These are phyloP conservation scores for Yueomyces sp. DNA, from an alignment of 805 yeast genomes.

Conservation along the genomic window DNA sequence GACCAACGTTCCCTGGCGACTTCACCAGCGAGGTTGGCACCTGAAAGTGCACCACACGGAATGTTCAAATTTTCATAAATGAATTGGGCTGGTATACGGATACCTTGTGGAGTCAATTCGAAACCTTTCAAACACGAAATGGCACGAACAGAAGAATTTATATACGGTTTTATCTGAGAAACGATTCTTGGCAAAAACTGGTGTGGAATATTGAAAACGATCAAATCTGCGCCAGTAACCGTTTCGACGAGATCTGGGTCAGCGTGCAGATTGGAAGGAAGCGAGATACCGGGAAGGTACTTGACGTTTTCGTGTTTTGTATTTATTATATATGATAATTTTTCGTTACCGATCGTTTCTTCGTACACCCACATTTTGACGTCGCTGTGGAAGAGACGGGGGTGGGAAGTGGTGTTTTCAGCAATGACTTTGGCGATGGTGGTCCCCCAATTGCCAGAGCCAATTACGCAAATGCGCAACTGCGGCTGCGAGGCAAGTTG, in stretches of 20 bases:
- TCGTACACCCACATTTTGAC: constrained; percentile 97
- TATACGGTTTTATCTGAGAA: constrained; percentile 61
- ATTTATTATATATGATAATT: constrained; percentile 83
- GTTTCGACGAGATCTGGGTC: constrained; percentile 71
- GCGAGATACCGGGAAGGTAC: constrained; percentile 72
- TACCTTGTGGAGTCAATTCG: constrained; percentile 75
- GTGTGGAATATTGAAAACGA: constrained; percentile 92
- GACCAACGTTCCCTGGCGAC: constrained; percentile 93
- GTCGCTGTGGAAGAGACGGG: constrained; percentile 51
- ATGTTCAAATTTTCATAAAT: constrained; percentile 72
- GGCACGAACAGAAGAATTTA: constrained; percentile 62
- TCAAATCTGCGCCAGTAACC: constrained; percentile 66
- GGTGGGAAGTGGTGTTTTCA: constrained; percentile 65
- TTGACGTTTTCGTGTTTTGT: constrained; percentile 84
- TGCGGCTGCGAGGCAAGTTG: constrained; percentile 37
- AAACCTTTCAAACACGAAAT: constrained; percentile 93
- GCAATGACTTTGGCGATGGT: constrained; percentile 92
- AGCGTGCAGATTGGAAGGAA: constrained; percentile 80
- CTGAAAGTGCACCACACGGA: constrained; percentile 89
- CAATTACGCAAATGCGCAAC: constrained; percentile 61
- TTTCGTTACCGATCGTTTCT: constrained; percentile 64
- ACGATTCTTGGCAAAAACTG: constrained; percentile 78
- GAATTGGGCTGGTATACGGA: constrained; percentile 65
- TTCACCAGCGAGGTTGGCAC: constrained; percentile 95
- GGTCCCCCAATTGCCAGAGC: constrained; percentile 98